Base-by-base conservation (phyloP, 805 yeast species). In the Suhomyces tanzawaensis region DNA sequence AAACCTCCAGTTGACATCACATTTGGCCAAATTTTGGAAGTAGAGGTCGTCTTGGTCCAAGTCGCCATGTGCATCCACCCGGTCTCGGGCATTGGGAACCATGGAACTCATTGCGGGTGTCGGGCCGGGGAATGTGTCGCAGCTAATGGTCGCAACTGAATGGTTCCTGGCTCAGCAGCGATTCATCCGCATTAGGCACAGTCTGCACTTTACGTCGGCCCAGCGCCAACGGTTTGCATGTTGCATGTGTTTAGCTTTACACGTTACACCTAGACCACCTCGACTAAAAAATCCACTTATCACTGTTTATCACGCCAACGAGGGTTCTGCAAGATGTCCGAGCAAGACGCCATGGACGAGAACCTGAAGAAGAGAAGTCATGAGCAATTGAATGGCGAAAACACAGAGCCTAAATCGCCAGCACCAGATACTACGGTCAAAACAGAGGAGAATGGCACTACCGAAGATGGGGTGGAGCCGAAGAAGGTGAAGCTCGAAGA, bases 31-130 rank as follows among this genome's bases (percentile, higher is more conserved):
- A 15, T 35, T 24, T 15, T 41, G 35, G 9, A 36, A 37, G 39
- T 53, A 57, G n/a, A 42, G 29, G 7, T 33, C 42, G 28, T 52
- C 59, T 21, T 51, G 45, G 17, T 53, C 55, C 21, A 44, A 34
- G 17, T 53, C 57, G 8, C 49, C 60, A 37, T 61, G 60, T 9
- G 69, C 69, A 45, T 65, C 71, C 6, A 38, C 46, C 34, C 46
- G 53, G 39, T 64, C 71, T 7, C 53, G 48, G 7, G 37, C 44
- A 12, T 57, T 55, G 2, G 71, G 70, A 11, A 62, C 53, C 24
- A 64, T 46, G 19, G 58, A 47, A 7, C 66, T 55, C 56, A 56
- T 52, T n/a, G 7, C n/a, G n/a, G 23, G 23, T 21, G 23, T 21
- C 9, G 7, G n/a, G n/a, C n/a, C n/a, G n/a, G n/a, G n/a, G n/a